These are phyloP conservation scores for Polytolypa hystricis DNA, from an alignment of 2,329 filamentous ascomycete genomes.

Conservation along the genomic window DNA sequence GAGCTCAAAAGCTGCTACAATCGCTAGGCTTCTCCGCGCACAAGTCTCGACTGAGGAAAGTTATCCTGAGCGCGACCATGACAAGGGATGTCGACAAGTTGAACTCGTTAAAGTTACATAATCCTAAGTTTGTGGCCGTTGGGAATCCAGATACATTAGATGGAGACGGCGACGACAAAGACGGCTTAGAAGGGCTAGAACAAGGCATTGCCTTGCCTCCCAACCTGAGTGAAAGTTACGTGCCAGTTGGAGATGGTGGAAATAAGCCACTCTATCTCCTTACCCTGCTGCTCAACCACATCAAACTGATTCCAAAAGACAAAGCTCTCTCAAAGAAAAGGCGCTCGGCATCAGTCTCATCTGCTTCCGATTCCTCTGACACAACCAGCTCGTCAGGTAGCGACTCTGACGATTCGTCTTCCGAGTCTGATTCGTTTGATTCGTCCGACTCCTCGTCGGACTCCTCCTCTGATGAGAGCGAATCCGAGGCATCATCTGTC, in stretches of 20 bases:
- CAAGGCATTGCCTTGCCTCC: conserved; percentile 49
- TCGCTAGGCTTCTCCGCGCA: conserved; percentile 27
- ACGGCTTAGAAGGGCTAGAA: conserved; percentile 35
- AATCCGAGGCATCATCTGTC: conserved; percentile 25
- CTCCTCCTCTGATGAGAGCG: conserved; percentile 17
- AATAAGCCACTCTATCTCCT: conserved; percentile 80
- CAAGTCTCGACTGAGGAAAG: conserved; percentile 53
- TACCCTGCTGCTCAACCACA: conserved; percentile 49
- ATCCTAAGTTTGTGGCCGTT: conserved; percentile 66
- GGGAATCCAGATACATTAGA: conserved; percentile 40
- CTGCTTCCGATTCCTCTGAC: conserved; percentile 3
- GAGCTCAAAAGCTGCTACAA: conserved; percentile 21
- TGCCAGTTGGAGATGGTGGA: conserved; percentile 57
- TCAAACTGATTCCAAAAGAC: conserved; percentile 16
- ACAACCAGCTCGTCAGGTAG: conserved; percentile 25
- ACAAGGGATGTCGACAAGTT: conserved; percentile 75
- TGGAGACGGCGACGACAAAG: conserved; percentile 9
- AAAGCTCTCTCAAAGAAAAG: conserved; percentile 4
- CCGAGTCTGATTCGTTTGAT: conserved; percentile 14
- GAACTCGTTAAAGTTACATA: conserved; percentile 57
- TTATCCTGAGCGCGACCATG: conserved; percentile 86
- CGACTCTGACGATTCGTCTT: conserved; percentile 23
- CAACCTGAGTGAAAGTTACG: conserved; percentile 51
- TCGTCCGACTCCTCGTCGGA: conserved; percentile 12
- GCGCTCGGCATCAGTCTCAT: conserved; percentile 1